These are phyloP conservation scores for Phalaenopsis aphrodite DNA, from an alignment of 106 monocot species.

Conservation along the genomic window DNA sequence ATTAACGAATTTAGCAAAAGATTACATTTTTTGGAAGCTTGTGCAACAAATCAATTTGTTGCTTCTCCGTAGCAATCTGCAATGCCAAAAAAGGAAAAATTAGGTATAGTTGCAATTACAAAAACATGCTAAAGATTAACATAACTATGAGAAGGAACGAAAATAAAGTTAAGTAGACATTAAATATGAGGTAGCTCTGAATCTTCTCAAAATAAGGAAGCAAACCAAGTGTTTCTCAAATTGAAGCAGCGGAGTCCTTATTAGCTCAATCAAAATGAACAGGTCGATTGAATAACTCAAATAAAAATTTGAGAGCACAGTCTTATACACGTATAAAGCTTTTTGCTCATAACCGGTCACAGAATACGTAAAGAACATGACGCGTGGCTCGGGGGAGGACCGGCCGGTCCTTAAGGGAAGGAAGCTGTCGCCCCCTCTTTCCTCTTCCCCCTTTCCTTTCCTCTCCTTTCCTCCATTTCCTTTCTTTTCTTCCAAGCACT, in stretches of 20 bases:
- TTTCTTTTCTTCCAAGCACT: too few species aligned
- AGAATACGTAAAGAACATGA: too few species aligned
- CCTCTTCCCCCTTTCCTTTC: too few species aligned
- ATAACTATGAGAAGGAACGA: neutral
- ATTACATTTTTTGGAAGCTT: conserved; percentile 65
- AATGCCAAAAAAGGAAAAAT: conserved; percentile 2
- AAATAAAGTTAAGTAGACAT: conserved; percentile 3
- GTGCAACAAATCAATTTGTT: conserved; percentile 46
- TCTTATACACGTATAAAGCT: too few species aligned
- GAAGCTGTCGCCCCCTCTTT: too few species aligned
- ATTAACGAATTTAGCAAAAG: neutral
- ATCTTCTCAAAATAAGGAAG: neutral
- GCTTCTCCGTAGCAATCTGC: conserved; percentile 30
- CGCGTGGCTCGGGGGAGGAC: too few species aligned
- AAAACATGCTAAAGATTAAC: neutral
- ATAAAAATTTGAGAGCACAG: neutral
- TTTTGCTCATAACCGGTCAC: too few species aligned
- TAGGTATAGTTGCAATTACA: neutral
- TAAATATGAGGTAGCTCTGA: neutral
- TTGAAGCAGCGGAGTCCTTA: neutral
- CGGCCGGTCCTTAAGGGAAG: too few species aligned
- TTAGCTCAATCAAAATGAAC: neutral
- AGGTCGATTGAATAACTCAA: neutral
- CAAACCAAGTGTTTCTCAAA: neutral
- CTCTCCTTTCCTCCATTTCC: too few species aligned